These are phyloP conservation scores for Apiospora phragmitis DNA, from an alignment of 2,329 filamentous ascomycete genomes.

Conservation along the genomic window DNA sequence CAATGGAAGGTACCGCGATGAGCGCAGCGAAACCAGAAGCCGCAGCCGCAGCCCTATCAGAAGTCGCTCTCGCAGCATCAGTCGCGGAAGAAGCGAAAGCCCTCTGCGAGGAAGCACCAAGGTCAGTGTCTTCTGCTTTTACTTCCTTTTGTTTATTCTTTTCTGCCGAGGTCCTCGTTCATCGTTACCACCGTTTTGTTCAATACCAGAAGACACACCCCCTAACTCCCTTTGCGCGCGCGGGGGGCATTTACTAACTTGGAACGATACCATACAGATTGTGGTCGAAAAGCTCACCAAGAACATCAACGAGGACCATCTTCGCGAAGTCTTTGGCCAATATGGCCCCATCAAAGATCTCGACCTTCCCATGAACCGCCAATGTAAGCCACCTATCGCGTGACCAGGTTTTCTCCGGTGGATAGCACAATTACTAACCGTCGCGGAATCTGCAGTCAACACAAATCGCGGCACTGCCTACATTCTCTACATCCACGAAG, in stretches of 20 bases:
- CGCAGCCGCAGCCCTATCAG: constrained; percentile 22
- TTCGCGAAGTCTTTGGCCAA: constrained; percentile 87
- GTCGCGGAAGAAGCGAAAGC: constrained; percentile 31
- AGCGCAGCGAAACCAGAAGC: constrained; percentile 19
- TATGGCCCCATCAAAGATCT: constrained; percentile 86
- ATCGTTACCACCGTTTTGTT: too few relatives aligned
- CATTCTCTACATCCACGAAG: constrained; percentile 16
- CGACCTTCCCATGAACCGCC: constrained; percentile 85
- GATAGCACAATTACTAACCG: neutral
- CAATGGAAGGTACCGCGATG: constrained; percentile 24
- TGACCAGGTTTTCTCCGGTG: neutral
- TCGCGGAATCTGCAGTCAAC: constrained; percentile 56
- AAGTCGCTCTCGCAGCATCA: constrained; percentile 36
- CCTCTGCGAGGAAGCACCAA: constrained; percentile 52
- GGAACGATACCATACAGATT: constrained; percentile 58
- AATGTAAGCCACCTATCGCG: constrained; percentile 58
- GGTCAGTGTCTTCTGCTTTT: constrained; percentile 34
- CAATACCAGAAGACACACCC: neutral
- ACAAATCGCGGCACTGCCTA: constrained; percentile 74
- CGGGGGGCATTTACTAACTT: neutral
- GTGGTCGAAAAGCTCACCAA: constrained; percentile 95
- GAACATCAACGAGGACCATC: constrained; percentile 85
- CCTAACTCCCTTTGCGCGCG: neutral
- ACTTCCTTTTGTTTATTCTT: neutral
- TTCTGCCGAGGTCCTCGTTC: neutral